Evolutionary conservation across 2,329 filamentous ascomycete species (phyloP), one percentile per base, ranked within the genome.

Genomic region (Aspergillus sp.): DNA sequence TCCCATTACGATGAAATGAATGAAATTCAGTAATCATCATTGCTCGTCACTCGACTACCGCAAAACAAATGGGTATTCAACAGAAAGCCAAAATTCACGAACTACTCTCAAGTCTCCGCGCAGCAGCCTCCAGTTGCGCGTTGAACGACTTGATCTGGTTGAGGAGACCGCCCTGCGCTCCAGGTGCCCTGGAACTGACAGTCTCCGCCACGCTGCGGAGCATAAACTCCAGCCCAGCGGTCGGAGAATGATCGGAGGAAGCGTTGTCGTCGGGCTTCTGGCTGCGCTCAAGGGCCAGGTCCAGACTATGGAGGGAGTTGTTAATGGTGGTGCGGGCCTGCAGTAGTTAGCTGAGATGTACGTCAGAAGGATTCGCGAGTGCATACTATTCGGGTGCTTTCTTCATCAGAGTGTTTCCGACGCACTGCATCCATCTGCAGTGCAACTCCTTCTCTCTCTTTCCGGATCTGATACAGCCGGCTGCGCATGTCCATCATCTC

Each of bases 401-500:
- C 73, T 53, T 70, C 67, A 47, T 72, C 69, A 40, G 65, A 64
- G 55, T 76, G 72, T 55, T 65, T 69, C 56, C 63, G 63, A 56
- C 76, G 65, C 59, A 81, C 71, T 16, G 74, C 73, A 59, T 82
- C 80, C 60, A 76, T 78, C 50, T 73, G 71, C 51, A 82, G 56
- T 5, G 77, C 77, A 45, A 82, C 61, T 19, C 73, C 72, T 52
- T 81, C 75, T 50, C 79, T 70, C 59, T 76, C 70, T 46, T 70
- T 72, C 46, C 79, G 74, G n/a, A 81, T 56, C 17, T 69, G 69
- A 32, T 81, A 67, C 45, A 81, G 72, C 33, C 77, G 73, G 40
- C 69, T 73, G 24, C 79, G 73, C 47, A 80, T 56, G 32, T 73
- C 68, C 55, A 66, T 67, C 65, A 74, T 76, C 60, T 72, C 75